Evolutionary conservation across 164 flowering plant genomes (phyloP), one percentile per base, ranked within the genome.

Genomic region (Kingdonia uniflora): DNA sequence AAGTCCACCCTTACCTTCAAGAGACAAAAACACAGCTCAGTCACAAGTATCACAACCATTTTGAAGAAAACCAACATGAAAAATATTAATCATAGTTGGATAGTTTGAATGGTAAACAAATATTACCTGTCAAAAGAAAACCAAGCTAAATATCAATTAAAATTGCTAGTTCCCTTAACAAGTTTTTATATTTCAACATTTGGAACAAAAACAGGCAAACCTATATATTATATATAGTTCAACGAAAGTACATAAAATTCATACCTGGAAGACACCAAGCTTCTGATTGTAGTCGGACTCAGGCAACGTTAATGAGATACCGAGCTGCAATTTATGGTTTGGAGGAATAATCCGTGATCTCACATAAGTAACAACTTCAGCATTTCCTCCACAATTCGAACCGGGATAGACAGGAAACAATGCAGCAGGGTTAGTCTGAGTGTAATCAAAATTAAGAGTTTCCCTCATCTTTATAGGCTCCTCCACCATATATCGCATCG

Each of bases 1-100:
- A 79, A 75, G 19, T 88, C 97, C 19, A 82, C 85, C 61, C 82
- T 70, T 38, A 87, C 86, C 98, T 92, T 50, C 68, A 72, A 1
- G 40, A 7, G 54, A 11, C 1, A 19, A n/a, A n/a, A n/a, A n/a
- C n/a, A n/a, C n/a, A n/a, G n/a, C n/a, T n/a, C n/a, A n/a, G n/a
- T n/a, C n/a, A n/a, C n/a, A n/a, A n/a, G n/a, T n/a, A n/a, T n/a
- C n/a, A n/a, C n/a, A n/a, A n/a, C n/a, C n/a, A n/a, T n/a, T n/a
- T n/a, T n/a, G n/a, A n/a, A n/a, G 35, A 8, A 29, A 29, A 3
- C 8, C 35, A 29, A 29, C 4, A 29, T 29, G 8, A 29, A 4
- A 29, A 29, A 29, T 29, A 29, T 29, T 29, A 29, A 29, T 29
- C 8, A 29, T 29, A 29, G 8, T 13, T 41, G 16, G 43, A n/a